Percentiles rank a stretch among this genome's conserved stretches.
phyloP scores from a whole-genome alignment of 2,329 filamentous ascomycete species.

The Eurotiales sp. region DNA sequence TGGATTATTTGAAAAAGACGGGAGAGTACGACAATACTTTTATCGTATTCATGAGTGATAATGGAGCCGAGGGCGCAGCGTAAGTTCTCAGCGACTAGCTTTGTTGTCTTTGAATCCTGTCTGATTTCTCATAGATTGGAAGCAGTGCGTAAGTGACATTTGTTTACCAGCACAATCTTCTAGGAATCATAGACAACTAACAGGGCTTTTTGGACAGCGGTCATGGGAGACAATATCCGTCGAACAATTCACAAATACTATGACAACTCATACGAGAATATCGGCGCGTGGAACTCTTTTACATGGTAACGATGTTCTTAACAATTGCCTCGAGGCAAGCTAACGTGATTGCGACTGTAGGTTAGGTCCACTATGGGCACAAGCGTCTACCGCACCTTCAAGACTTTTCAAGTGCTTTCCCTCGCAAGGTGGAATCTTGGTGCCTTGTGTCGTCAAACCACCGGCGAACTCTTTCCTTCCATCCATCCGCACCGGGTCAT shows the following conservation, averaged over 20 bases:
- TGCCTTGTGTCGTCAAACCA: conserved; percentile 24
- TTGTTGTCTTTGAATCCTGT: background rate
- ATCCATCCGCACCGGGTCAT: conserved; percentile 8
- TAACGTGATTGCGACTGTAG: conserved; percentile 2
- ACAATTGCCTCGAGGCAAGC: too few relatives aligned
- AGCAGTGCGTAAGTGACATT: conserved; percentile 16
- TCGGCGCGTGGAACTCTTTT: conserved; percentile 30
- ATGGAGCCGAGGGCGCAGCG: conserved; percentile 47
- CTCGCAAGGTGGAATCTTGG: conserved; percentile 25
- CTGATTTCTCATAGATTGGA: conserved; percentile 16
- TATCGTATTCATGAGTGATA: conserved; percentile 49
- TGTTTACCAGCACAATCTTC: background rate
- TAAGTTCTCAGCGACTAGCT: conserved; percentile 18
- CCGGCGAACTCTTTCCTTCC: conserved; percentile 8
- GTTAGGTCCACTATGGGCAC: conserved; percentile 31
- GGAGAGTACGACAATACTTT: conserved; percentile 50
- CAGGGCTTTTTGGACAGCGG: conserved; percentile 17
- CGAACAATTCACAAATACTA: conserved; percentile 33
- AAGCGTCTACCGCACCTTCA: conserved; percentile 25
- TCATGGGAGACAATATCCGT: conserved; percentile 29
- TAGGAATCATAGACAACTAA: background rate
- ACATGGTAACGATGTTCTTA: conserved; percentile 26
- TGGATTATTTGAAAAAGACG: conserved; percentile 43
- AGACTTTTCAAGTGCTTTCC: conserved; percentile 25
- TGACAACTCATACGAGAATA: conserved; percentile 35